These are phyloP conservation scores for Calonectria hawksworthii DNA, from an alignment of 2,329 filamentous ascomycete species.

Conservation along the genomic window DNA sequence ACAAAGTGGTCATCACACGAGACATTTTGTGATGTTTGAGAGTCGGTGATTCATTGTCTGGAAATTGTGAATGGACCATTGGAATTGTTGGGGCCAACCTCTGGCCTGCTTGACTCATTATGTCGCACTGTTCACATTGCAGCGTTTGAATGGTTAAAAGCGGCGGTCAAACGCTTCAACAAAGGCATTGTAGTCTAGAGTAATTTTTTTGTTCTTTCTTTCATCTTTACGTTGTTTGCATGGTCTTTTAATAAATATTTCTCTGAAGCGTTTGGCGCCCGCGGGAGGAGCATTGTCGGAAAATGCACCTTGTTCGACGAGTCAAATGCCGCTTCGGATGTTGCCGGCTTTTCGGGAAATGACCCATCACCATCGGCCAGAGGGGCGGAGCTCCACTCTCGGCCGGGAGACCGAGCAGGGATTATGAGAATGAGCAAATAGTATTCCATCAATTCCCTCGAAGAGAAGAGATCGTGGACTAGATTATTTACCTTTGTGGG, in stretches of 20 bases:
- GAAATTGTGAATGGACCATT: background rate
- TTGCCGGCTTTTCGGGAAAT: slow-evolving; percentile 10
- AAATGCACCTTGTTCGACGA: background rate
- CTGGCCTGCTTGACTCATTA: background rate
- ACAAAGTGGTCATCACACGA: background rate
- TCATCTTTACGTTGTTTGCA: background rate
- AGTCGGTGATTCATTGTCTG: background rate
- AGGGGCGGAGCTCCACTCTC: slow-evolving; percentile 9
- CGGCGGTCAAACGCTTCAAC: background rate
- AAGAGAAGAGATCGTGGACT: background rate
- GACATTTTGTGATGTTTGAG: background rate
- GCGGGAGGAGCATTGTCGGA: background rate
- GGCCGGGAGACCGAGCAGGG: slow-evolving; percentile 3
- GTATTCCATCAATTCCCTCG: background rate
- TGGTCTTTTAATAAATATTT: background rate
- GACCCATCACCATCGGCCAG: background rate
- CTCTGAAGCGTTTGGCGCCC: background rate
- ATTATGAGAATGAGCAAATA: background rate
- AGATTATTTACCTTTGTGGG: background rate
- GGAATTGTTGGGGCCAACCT: background rate
- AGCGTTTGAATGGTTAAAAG: background rate
- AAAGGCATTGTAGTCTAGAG: background rate
- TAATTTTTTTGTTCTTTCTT: background rate
- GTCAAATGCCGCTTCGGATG: background rate
- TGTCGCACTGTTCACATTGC: background rate